A percentile compares a stretch with the other conserved stretches of the same genome.
These are phyloP conservation scores for Mortierella sp. DNA, from an alignment of 371 early-diverging fungal genomes.

Conservation along the genomic window DNA sequence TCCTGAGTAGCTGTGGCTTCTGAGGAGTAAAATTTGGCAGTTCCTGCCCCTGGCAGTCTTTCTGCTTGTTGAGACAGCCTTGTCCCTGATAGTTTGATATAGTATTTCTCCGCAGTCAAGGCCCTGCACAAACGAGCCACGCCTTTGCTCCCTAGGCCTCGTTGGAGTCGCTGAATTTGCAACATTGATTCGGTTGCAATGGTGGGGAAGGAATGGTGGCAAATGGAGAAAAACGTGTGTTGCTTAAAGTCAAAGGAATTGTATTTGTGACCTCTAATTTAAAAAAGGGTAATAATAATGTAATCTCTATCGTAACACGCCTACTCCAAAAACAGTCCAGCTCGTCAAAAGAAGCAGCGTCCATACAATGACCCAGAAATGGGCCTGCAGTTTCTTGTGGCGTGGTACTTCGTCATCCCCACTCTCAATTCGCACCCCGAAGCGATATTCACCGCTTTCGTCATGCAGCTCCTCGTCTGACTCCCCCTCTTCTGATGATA, in stretches of 20 bases:
- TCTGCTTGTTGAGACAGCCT: neutral
- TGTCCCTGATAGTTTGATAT: neutral
- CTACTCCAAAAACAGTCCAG: constrained; percentile 50
- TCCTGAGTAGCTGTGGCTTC: constrained; percentile 8
- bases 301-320: constrained; percentile 7
- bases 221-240: neutral
- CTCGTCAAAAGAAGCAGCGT: constrained; percentile 33
- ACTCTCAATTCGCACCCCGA: constrained; percentile 47
- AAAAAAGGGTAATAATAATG: neutral
- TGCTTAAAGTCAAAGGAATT: neutral
- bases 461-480: constrained; percentile 18
- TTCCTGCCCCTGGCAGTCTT: neutral
- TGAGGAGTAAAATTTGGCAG: constrained; percentile 7
- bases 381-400: constrained; percentile 39
- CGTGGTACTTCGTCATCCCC: constrained; percentile 47
- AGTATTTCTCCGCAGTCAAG: neutral
- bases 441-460: constrained; percentile 38
- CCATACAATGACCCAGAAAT: constrained; percentile 54
- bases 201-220: neutral
- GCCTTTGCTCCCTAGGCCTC: neutral
- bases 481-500: constrained; percentile 1
- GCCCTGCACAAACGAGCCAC: neutral
- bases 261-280: neutral
- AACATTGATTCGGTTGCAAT: constrained; percentile 3
- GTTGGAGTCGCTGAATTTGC: constrained; percentile 13